Percentiles rank a stretch among this genome's conserved stretches.
Evolutionary conservation across 163 green algal genomes (phyloP).

Genomic region (Chlorella variabilis): DNA sequence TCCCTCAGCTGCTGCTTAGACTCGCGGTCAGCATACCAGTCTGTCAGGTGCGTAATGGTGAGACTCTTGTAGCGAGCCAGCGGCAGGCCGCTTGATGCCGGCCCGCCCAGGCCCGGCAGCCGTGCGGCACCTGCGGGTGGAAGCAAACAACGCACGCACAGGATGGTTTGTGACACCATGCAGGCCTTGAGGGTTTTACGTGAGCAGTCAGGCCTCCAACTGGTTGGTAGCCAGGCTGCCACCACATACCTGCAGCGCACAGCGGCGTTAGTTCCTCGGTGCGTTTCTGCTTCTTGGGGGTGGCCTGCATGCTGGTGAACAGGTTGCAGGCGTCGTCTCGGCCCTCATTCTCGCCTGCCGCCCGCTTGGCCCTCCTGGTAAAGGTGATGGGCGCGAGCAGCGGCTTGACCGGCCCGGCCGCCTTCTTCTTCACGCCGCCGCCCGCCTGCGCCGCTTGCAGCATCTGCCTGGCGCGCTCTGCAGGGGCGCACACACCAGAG

Average conservation of each 20-base stretch:
- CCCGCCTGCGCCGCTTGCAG: not conserved
- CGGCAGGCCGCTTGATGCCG: not conserved
- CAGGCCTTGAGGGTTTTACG: too few species aligned
- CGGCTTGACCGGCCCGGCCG: not conserved
- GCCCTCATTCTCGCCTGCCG: not conserved
- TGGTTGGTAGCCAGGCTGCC: too few species aligned
- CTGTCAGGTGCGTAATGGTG: not conserved
- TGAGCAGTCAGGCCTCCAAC: too few species aligned
- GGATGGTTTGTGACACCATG: too few species aligned
- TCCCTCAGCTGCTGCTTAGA: not conserved
- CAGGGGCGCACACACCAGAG: not conserved
- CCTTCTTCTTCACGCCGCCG: not conserved
- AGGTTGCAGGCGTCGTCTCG: not conserved
- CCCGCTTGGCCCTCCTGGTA: not conserved
- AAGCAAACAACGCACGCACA: too few species aligned
- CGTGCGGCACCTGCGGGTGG: too few species aligned
- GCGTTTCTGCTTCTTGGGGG: slow-evolving; percentile 32
- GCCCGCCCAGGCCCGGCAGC: too few species aligned
- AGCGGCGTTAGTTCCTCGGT: not conserved
- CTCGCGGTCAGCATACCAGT: not conserved
- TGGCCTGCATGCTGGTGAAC: not conserved
- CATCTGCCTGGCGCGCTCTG: slow-evolving; percentile 26
- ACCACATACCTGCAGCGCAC: too few species aligned
- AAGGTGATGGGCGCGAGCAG: not conserved
- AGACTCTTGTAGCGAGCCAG: not conserved